Evolutionary conservation across 345 rosid species (phyloP), one percentile per base, ranked within the genome.

Genomic region (Salix exigua): DNA sequence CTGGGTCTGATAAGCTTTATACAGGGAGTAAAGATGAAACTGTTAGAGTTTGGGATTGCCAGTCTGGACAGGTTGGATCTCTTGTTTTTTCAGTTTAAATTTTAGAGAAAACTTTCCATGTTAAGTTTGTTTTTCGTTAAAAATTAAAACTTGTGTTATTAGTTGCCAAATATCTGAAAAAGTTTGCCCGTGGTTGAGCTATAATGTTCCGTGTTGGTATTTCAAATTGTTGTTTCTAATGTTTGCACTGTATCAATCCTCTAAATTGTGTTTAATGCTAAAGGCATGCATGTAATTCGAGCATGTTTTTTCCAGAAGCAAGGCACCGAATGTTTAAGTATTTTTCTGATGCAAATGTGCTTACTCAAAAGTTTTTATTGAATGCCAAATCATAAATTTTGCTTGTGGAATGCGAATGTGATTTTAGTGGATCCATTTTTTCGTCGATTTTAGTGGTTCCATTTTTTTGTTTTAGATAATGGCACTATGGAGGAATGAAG

Each of bases 21-120:
- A 88, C 99, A 0, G 97, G 95, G 46, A 88, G 97, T 80, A 86
- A 90, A 83, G 98, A 96, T 79, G 97, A 88, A 81, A 87, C 97
- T 19, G 86, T 92, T 33, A 87, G 98, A 75, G 84, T 87, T 66
- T 96, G 99, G 99, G 97, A 96, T 87, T 92, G 97, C 68, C 90
- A 89, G 50, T 90, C 99, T 73, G 98, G 99, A 70, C 94, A 92
- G 99, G 99, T 96, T 77, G 44, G 53, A 66, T 62, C 53, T 53
- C 62, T 31, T 60, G 37, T 48, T 60, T 18, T 66, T 2, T 61
- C 13, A 44, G 25, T 61, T 46, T 60, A 3, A 61, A 61, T 42
- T 25, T 16, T 28, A 61, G 18, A 30, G 23, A 30, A 10, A 17
- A 17, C 35, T 66, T 66, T 33, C 42, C 17, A 44, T 44, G 50